Evolutionary conservation across 106 monocot genomes (phyloP), one percentile per base, ranked within the genome.

Genomic region (Xerophyta viscosa): DNA sequence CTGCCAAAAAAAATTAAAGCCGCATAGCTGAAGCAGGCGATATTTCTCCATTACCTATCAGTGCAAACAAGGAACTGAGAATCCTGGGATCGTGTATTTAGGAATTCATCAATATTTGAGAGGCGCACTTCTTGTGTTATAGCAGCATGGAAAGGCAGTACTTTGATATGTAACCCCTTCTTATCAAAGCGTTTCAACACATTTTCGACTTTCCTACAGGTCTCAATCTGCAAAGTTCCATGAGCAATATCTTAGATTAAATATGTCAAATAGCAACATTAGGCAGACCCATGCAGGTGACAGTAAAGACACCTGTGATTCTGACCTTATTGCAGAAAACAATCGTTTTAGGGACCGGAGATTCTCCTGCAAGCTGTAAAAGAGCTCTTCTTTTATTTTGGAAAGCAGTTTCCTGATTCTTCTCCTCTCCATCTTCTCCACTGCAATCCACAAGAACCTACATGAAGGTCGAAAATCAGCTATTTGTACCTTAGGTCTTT

Each of bases 171-270:
- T 26, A 64, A 31, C 25, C 51, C 86, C 54, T 77, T 75, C 66
- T 79, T 74, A 54, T 99, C 90, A 65, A 78, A 66, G 52, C 98
- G 81, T 23, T 62, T 83, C 62, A 99, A 65, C 13, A 62, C 62
- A 56, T 99, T 99, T 64, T 99, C 98, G 65, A 90, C 90, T 62
- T 78, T 90, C 71, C 98, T 80, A 76, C 98, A 99, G 3, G 98
- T 86, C 52, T 91, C 98, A 62, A 99, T 99, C 98, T 98, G 78
- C 57, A 70, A 31, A 31, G 48, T 25, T 15, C 8, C 25, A 10
- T 50, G 29, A 17, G 20, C 23, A n/a, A n/a, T n/a, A n/a, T n/a
- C n/a, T n/a, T n/a, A n/a, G n/a, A n/a, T n/a, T n/a, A n/a, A n/a
- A n/a, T n/a, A n/a, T n/a, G n/a, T n/a, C n/a, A n/a, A n/a, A n/a